Evolutionary conservation across 805 yeast species (phyloP).

Genomic region (Starmerella roubikii): DNA sequence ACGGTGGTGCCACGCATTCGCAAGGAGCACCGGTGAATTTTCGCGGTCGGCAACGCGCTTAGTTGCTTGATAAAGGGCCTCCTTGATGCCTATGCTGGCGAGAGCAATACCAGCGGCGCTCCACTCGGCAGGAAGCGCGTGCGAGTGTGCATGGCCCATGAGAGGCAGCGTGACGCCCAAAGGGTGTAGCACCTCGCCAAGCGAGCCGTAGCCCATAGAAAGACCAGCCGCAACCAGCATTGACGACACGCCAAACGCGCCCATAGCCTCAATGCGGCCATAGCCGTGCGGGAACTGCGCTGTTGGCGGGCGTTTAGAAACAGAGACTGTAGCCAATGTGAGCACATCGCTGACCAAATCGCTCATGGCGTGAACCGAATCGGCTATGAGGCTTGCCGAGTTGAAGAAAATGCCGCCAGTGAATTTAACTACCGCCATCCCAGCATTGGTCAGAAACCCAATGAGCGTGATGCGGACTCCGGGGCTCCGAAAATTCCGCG

Average conservation of each 20-base stretch:
- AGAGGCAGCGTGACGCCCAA: conserved; percentile 14
- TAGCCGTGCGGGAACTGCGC: conserved; percentile 66
- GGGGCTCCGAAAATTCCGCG: conserved; percentile 44
- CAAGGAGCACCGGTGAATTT: conserved; percentile 79
- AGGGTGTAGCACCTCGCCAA: conserved; percentile 29
- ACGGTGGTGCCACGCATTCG: conserved; percentile 98
- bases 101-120: conserved; percentile 96
- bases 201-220: conserved; percentile 80
- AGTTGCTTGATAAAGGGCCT: conserved; percentile 75
- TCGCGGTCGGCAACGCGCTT: conserved; percentile 61
- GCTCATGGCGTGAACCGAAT: conserved; percentile 83
- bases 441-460: conserved; percentile 70
- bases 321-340: conserved; percentile 77
- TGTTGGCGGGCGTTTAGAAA: conserved; percentile 49
- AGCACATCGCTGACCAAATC: conserved; percentile 82
- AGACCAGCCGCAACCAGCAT: conserved; percentile 77
- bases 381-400: conserved; percentile 88
- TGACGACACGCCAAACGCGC: conserved; percentile 76
- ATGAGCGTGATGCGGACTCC: conserved; percentile 89
- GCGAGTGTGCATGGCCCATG: conserved; percentile 22
- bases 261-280: conserved; percentile 87
- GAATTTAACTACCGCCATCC: conserved; percentile 77
- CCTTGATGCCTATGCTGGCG: conserved; percentile 76
- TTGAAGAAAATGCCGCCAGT: conserved; percentile 85
- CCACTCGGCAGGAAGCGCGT: conserved; percentile 43